phyloP scores from a whole-genome alignment of 2,329 filamentous ascomycete genomes.

The Hymenoscyphus salicellus region DNA sequence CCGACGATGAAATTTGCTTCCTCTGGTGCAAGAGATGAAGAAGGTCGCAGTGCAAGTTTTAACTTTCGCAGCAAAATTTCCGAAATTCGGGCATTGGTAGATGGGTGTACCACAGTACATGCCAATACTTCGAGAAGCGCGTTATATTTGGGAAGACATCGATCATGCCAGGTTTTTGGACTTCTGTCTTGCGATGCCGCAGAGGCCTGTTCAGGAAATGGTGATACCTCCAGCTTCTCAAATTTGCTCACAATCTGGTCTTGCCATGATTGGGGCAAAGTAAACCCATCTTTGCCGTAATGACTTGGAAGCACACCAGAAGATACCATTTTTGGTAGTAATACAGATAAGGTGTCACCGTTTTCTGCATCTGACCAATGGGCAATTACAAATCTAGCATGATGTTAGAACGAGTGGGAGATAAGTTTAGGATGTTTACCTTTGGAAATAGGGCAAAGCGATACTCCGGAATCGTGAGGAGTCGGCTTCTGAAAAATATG shows the following conservation, averaged over 20 bases:
- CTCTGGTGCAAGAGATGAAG: slow-evolving; percentile 56
- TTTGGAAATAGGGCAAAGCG: slow-evolving; percentile 78
- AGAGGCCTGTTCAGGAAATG: slow-evolving; percentile 61
- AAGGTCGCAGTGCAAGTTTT: slow-evolving; percentile 61
- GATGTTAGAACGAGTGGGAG: neutral
- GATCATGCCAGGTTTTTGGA: slow-evolving; percentile 58
- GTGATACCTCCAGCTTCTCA: slow-evolving; percentile 59
- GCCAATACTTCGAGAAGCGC: slow-evolving; percentile 63
- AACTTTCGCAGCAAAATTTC: slow-evolving; percentile 64
- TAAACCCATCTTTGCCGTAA: slow-evolving; percentile 52
- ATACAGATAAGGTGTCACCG: slow-evolving; percentile 65
- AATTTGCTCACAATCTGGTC: slow-evolving; percentile 70
- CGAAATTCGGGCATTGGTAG: slow-evolving; percentile 63
- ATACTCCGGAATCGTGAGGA: slow-evolving; percentile 71
- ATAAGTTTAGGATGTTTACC: slow-evolving; percentile 41
- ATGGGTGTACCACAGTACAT: slow-evolving; percentile 61
- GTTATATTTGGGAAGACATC: slow-evolving; percentile 65
- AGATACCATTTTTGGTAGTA: slow-evolving; percentile 64
- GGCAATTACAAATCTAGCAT: slow-evolving; percentile 64
- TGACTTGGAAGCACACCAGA: slow-evolving; percentile 53
- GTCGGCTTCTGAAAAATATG: slow-evolving; percentile 72
- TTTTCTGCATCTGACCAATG: slow-evolving; percentile 68
- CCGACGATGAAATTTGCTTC: slow-evolving; percentile 72
- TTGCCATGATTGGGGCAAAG: slow-evolving; percentile 67
- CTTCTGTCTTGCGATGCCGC: slow-evolving; percentile 53